A percentile compares a stretch with the other conserved stretches of the same genome.
These are phyloP conservation scores for Phialemoniopsis sp. DNA, from an alignment of 2,329 filamentous ascomycete genomes.

Conservation along the genomic window DNA sequence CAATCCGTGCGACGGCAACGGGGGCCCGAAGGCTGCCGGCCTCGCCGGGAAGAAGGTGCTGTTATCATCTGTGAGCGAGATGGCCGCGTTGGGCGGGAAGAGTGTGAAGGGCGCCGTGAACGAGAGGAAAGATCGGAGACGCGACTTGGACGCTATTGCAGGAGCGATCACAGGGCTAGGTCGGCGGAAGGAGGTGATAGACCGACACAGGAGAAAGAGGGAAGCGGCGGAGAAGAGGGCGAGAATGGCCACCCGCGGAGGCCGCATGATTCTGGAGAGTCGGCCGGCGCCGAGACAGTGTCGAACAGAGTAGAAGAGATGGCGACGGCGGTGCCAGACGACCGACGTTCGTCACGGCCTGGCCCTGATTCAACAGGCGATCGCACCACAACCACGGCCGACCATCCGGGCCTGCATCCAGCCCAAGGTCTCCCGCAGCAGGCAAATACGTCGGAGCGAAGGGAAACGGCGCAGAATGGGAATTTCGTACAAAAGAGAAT, in stretches of 20 bases:
- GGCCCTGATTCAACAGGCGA: no score
- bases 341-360: no score
- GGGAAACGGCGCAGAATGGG: no score
- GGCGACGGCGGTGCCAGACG: no score
- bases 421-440: no score
- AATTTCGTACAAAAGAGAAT: no score
- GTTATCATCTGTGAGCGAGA: constrained; percentile 96
- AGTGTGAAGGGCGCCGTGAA: constrained; percentile 77
- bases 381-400: no score
- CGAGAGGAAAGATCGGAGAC: constrained; percentile 58
- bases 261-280: constrained; percentile 5
- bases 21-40: constrained; percentile 87
- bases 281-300: no score
- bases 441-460: no score
- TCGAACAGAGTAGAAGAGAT: no score
- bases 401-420: no score
- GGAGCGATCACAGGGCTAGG: constrained; percentile 11
- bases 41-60: constrained; percentile 93
- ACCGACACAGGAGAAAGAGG: constrained; percentile 51
- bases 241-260: constrained; percentile 50
- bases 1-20: constrained; percentile 69
- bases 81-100: constrained; percentile 92
- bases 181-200: constrained; percentile 35
- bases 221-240: constrained; percentile 48
- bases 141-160: constrained; percentile 22